Evolutionary conservation across 495 filamentous ascomycete species (phyloP).

Genomic region (Penicillium silybi): DNA sequence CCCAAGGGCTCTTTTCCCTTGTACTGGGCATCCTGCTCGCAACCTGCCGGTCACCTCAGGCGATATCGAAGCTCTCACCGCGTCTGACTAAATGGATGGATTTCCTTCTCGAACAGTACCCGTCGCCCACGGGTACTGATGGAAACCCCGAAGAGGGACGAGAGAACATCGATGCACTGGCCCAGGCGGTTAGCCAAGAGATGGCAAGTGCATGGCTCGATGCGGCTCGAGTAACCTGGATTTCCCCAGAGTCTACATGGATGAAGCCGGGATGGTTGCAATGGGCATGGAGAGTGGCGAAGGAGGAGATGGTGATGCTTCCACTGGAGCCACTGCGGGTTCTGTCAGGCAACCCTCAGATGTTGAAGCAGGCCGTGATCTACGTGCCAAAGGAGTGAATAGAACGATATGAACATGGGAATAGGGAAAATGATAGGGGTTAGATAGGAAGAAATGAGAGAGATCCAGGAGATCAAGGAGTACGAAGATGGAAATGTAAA

Average conservation of each 20-base stretch:
- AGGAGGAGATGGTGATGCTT: slow-evolving; percentile 37
- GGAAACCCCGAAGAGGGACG: background rate
- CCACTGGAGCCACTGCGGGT: slow-evolving; percentile 35
- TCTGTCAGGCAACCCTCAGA: slow-evolving; percentile 22
- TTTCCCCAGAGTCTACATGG: slow-evolving; percentile 32
- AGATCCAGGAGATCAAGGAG: background rate
- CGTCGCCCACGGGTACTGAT: slow-evolving; percentile 8
- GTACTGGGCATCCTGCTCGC: slow-evolving; percentile 19
- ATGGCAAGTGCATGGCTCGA: slow-evolving; percentile 8
- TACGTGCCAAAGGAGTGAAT: slow-evolving; percentile 37
- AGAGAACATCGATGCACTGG: slow-evolving; percentile 5
- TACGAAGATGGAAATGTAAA: background rate
- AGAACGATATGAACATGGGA: background rate
- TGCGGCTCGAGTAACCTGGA: slow-evolving; percentile 17
- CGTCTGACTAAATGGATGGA: slow-evolving; percentile 34
- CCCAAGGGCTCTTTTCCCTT: slow-evolving; percentile 19
- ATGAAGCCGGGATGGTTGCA: slow-evolving; percentile 39
- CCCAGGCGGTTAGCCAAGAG: slow-evolving; percentile 20
- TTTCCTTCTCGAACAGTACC: slow-evolving; percentile 38
- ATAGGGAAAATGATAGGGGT: background rate
- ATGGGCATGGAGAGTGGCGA: slow-evolving; percentile 39
- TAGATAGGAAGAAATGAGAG: background rate
- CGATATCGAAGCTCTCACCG: slow-evolving; percentile 19
- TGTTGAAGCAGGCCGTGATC: slow-evolving; percentile 35
- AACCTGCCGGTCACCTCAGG: slow-evolving; percentile 15